These are phyloP conservation scores for Monosporascus sp. DNA, from an alignment of 2,329 filamentous ascomycete genomes.

Conservation along the genomic window DNA sequence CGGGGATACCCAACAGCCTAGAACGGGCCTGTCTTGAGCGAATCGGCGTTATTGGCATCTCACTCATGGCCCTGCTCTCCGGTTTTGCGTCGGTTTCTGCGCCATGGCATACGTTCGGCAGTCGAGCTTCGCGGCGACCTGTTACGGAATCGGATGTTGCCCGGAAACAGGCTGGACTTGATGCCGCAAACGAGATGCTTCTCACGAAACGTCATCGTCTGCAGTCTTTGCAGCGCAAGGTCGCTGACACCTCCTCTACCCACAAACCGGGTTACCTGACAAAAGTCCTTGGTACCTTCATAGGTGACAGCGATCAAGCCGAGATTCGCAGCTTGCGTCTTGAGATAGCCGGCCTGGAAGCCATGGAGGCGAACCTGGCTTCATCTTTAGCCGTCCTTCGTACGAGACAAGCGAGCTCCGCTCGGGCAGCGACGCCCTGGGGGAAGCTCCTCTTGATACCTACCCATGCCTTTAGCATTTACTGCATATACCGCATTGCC, in stretches of 20 bases:
- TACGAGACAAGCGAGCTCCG: conserved; percentile 56
- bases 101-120: conserved; percentile 77
- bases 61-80: conserved; percentile 80
- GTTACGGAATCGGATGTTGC: conserved; percentile 70
- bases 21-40: conserved; percentile 57
- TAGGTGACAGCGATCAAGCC: conserved; percentile 55
- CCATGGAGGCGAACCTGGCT: conserved; percentile 69
- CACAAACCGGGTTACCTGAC: conserved; percentile 59
- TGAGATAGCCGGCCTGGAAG: conserved; percentile 73
- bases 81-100: conserved; percentile 86
- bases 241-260: conserved; percentile 31
- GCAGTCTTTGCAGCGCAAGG: conserved; percentile 63
- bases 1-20: conserved; percentile 33
- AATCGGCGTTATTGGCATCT: conserved; percentile 79
- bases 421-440: conserved; percentile 59
- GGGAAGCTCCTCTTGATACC: conserved; percentile 60
- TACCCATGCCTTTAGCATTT: conserved; percentile 67
- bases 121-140: conserved; percentile 49
- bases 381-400: conserved; percentile 61
- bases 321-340: conserved; percentile 61
- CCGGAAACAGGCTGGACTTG: conserved; percentile 72
- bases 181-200: conserved; percentile 76
- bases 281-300: conserved; percentile 67
- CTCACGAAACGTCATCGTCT: conserved; percentile 68
- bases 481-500: conserved; percentile 78